Evolutionary conservation across 148 eudicot genomes (phyloP).

Genomic region (Chenopodium album): DNA sequence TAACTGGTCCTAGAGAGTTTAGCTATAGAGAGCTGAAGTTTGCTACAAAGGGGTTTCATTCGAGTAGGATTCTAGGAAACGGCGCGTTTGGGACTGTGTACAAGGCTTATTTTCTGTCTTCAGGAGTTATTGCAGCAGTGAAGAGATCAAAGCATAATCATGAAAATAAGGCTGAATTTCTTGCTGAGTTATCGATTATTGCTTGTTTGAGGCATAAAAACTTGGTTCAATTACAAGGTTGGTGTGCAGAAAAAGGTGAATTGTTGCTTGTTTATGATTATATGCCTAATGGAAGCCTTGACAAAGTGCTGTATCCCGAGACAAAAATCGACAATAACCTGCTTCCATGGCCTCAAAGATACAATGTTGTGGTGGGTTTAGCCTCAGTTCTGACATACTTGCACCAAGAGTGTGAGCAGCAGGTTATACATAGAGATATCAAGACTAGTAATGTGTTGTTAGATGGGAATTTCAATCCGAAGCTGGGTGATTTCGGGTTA

Average conservation of each 20-base stretch:
- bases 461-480: slow-evolving; percentile 52
- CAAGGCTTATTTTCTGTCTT: slow-evolving; percentile 48
- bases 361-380: slow-evolving; percentile 68
- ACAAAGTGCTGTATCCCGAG: slow-evolving; percentile 52
- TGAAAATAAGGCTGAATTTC: slow-evolving; percentile 63
- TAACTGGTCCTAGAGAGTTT: slow-evolving; percentile 63
- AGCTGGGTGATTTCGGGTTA: slow-evolving; percentile 86
- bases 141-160: slow-evolving; percentile 70
- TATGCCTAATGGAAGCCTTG: slow-evolving; percentile 76
- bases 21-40: slow-evolving; percentile 59
- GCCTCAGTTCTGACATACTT: slow-evolving; percentile 76
- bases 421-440: slow-evolving; percentile 76
- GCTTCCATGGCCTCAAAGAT: slow-evolving; percentile 58
- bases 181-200: slow-evolving; percentile 48
- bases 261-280: slow-evolving; percentile 52
- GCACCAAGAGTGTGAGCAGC: slow-evolving; percentile 83
- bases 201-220: slow-evolving; percentile 50
- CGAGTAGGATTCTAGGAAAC: slow-evolving; percentile 56
- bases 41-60: slow-evolving; percentile 70
- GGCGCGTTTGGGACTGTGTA: slow-evolving; percentile 89
- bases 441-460: slow-evolving; percentile 77
- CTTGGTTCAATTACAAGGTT: slow-evolving; percentile 56
- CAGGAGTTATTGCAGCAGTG: slow-evolving; percentile 57
- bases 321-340: slow-evolving; percentile 30
- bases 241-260: slow-evolving; percentile 55